Conservation (phyloP, 257 asterid species). For the Forsythia suspensa region DNA sequence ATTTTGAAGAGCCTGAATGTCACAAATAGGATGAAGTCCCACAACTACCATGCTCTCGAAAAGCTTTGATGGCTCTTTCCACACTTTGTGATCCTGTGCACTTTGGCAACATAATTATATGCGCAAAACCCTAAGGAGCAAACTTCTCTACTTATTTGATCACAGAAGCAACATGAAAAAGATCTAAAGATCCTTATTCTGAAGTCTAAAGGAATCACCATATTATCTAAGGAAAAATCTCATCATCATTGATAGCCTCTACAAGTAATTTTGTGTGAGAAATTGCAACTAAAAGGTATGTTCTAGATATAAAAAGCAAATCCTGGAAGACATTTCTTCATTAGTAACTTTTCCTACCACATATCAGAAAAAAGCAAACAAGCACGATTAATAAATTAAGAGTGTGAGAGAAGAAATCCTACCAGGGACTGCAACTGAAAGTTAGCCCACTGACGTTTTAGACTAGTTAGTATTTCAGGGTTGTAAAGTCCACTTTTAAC, state of each 20-base stretch:
- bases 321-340: background rate
- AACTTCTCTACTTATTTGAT: constrained; percentile 2
- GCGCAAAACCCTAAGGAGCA: constrained; percentile 30
- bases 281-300: constrained; percentile 5
- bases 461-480: constrained; percentile 96
- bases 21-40: constrained; percentile 93
- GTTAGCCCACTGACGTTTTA: constrained; percentile 98
- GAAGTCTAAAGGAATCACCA: background rate
- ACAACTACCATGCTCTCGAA: constrained; percentile 97
- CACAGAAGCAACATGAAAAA: background rate
- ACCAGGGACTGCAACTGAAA: constrained; percentile 93
- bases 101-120: constrained; percentile 35
- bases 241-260: background rate
- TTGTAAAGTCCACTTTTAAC: constrained; percentile 74
- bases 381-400: background rate
- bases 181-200: background rate
- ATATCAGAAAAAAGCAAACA: background rate
- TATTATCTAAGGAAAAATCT: background rate
- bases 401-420: constrained; percentile 31
- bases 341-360: constrained; percentile 5
- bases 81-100: constrained; percentile 87
- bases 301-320: constrained; percentile 2
- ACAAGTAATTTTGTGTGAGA: background rate
- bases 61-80: constrained; percentile 87
- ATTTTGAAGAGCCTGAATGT: constrained; percentile 84